Percentiles rank a stretch among this genome's conserved stretches.
Evolutionary conservation across 257 asterid species (phyloP).

Genomic region (Scutellaria minor): DNA sequence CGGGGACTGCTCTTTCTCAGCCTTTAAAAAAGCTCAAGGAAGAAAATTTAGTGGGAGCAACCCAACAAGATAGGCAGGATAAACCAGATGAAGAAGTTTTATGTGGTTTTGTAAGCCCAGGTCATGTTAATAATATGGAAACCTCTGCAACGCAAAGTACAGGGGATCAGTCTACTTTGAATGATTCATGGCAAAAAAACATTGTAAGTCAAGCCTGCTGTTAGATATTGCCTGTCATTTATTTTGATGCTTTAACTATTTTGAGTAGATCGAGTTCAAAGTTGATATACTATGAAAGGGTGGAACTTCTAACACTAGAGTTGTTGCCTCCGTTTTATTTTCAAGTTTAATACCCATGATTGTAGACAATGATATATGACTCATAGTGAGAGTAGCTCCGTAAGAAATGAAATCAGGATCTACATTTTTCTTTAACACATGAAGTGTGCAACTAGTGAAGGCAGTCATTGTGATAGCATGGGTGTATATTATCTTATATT

Average conservation of each 20-base stretch:
- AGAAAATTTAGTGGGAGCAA: constrained; percentile 34
- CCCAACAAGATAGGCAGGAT: constrained; percentile 35
- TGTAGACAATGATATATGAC: neutral
- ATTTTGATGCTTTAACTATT: constrained; percentile 16
- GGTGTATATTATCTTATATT: neutral
- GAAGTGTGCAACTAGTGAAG: neutral
- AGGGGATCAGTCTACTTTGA: constrained; percentile 42
- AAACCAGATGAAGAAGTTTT: constrained; percentile 31
- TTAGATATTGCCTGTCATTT: constrained; percentile 6
- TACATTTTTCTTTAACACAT: neutral
- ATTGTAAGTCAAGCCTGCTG: constrained; percentile 53
- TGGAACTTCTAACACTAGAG: neutral
- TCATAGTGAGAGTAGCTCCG: neutral
- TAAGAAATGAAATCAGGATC: neutral
- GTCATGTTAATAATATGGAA: constrained; percentile 32
- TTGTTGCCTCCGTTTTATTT: neutral
- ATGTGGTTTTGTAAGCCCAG: constrained; percentile 43
- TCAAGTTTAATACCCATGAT: neutral
- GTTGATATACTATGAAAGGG: constrained; percentile 4
- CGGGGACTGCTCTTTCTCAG: constrained; percentile 31
- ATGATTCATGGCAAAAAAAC: constrained; percentile 50
- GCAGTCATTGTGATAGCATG: neutral
- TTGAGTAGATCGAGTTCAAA: neutral
- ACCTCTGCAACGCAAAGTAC: constrained; percentile 34
- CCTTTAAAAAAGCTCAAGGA: constrained; percentile 45